phyloP scores from a whole-genome alignment of 441 rosid species.

The Dalechampia spathulata region DNA sequence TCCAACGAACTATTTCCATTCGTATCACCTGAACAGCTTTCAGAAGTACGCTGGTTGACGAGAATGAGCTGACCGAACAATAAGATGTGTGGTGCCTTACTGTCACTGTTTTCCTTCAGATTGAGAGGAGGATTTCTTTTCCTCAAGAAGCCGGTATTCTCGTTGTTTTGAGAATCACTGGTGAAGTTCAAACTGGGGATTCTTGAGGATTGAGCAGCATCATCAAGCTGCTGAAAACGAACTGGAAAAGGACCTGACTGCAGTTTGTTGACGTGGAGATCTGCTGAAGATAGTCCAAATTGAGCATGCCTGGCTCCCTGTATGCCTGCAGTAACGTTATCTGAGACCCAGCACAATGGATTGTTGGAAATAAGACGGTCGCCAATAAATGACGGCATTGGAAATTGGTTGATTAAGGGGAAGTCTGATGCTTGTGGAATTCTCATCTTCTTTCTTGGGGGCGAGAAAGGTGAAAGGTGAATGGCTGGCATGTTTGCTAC shows the following conservation, averaged over 20 bases:
- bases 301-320: slow-evolving; percentile 99
- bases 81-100: slow-evolving; percentile 54
- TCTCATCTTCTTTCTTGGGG: slow-evolving; percentile 79
- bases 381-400: slow-evolving; percentile 56
- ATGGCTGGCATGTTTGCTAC: slow-evolving; percentile 69
- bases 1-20: slow-evolving; percentile 36
- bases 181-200: slow-evolving; percentile 23
- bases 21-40: slow-evolving; percentile 53
- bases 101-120: slow-evolving; percentile 33
- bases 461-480: slow-evolving; percentile 63
- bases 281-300: slow-evolving; percentile 60
- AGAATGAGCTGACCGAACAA: slow-evolving; percentile 83
- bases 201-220: slow-evolving; percentile 21
- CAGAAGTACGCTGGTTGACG: slow-evolving; percentile 51
- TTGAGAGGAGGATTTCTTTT: slow-evolving; percentile 35
- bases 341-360: slow-evolving; percentile 61
- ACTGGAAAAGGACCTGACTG: slow-evolving; percentile 38
- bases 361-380: slow-evolving; percentile 48
- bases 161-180: slow-evolving; percentile 26
- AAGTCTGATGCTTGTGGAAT: slow-evolving; percentile 59
- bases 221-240: slow-evolving; percentile 33
- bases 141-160: slow-evolving; percentile 45
- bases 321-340: slow-evolving; percentile 93
- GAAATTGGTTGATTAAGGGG: slow-evolving; percentile 43
- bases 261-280: slow-evolving; percentile 57